Evolutionary conservation across 441 rosid species (phyloP).

Genomic region (Euphorbia celastroides): DNA sequence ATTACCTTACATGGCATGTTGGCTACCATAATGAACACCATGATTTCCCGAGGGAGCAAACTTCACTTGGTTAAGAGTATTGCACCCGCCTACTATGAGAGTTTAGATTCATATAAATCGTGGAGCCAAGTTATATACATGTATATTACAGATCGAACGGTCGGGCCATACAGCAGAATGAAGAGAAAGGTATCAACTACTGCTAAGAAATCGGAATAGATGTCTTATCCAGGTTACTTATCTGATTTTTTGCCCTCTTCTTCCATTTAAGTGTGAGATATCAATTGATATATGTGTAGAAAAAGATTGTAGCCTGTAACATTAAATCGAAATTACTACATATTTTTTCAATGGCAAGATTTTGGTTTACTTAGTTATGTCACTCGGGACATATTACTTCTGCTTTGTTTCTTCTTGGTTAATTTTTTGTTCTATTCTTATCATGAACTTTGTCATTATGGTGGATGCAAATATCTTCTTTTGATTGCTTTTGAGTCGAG

Average conservation of each 20-base stretch:
- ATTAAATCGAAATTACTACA: constrained; percentile 20
- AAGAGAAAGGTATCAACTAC: constrained; percentile 50
- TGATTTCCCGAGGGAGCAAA: constrained; percentile 87
- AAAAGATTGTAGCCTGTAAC: constrained; percentile 17
- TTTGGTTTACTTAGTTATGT: neutral
- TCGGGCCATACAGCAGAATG: constrained; percentile 79
- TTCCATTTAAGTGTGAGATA: constrained; percentile 2
- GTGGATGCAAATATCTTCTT: neutral
- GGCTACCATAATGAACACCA: constrained; percentile 93
- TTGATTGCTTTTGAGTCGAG: neutral
- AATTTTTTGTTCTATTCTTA: no score
- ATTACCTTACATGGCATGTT: constrained; percentile 68
- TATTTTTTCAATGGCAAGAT: constrained; percentile 1
- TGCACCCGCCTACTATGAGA: constrained; percentile 70
- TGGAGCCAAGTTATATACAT: constrained; percentile 88
- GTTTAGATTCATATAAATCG: constrained; percentile 50
- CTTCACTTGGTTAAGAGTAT: constrained; percentile 78
- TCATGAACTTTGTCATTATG: no score
- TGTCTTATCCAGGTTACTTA: neutral
- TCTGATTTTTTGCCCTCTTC: neutral
- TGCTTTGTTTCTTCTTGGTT: neutral
- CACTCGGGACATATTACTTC: neutral
- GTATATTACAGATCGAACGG: constrained; percentile 58
- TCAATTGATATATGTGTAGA: neutral
- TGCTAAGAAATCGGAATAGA: constrained; percentile 51